Base-by-base conservation (phyloP, 169 alveolate genomes). In the Babesia bovis region DNA sequence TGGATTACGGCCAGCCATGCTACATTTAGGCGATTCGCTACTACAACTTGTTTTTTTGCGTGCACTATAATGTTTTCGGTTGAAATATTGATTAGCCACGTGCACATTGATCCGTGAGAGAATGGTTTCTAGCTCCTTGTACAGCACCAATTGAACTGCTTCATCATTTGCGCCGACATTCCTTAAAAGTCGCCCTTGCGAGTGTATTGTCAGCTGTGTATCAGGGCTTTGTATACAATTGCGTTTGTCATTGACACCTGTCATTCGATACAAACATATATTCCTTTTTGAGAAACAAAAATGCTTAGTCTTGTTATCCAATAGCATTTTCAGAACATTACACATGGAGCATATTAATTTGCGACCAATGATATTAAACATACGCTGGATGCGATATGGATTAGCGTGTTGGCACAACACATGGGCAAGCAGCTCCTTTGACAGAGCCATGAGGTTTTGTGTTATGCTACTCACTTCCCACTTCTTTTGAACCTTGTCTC, bases 291-390 rank as follows among this genome's bases (percentile, higher is more conserved):
- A 5, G 19, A 50, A 10, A 4, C 3, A 21, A 1, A 44, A 0
- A 6, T 12, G 3, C 0, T 7, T 17, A 0, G 15, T 38, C 10
- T 42, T 44, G 6, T 21, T 15, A 5, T 2, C 59, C 30, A 63
- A 7, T 12, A 63, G 9, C 26, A 2, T 1, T 33, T 28, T 32
- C 60, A 63, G n/a, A 23, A 44, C 6, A 19, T 63, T 63, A 38
- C 61, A 63, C 41, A 63, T 25, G 23, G 73, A 32, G 73, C 73
- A 63, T 15, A 63, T 45, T 10, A 44, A 35, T 40, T 50, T 4
- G 19, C 73, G 44, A 3, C 73, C 73, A 19, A 63, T 45, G 36
- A 63, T 15, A 55, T 63, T 63, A 32, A 63, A 63, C 60, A 47
- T 9, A 25, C 42, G 12, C 50, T 63, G 73, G 26, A 63, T 49